Percentiles rank a stretch among this genome's conserved stretches.
phyloP scores from a whole-genome alignment of 768 basidiomycete genomes.

The Epithele typhae region DNA sequence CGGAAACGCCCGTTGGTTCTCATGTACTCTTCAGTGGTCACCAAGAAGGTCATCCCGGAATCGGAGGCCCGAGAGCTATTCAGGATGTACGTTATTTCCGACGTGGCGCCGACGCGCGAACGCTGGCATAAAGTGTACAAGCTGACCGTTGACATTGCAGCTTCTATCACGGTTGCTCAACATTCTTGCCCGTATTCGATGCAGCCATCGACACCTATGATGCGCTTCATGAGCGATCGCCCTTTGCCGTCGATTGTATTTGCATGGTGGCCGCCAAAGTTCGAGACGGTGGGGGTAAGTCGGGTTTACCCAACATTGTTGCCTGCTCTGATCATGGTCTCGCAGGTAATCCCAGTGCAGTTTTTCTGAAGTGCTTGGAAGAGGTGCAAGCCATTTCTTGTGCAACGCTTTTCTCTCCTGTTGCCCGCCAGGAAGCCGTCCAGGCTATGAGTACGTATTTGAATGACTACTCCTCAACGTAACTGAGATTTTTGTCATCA shows the following conservation, averaged over 20 bases:
- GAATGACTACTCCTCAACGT: not conserved
- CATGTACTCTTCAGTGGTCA: conserved; percentile 54
- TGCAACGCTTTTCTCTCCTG: conserved; percentile 83
- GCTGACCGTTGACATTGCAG: conserved; percentile 35
- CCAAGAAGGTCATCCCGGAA: conserved; percentile 77
- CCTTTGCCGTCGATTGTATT: conserved; percentile 89
- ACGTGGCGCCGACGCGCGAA: conserved; percentile 8
- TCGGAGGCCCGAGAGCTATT: conserved; percentile 84
- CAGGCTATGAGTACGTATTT: conserved; percentile 81
- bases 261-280: conserved; percentile 92
- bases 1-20: conserved; percentile 4
- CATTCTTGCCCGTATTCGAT: conserved; percentile 88
- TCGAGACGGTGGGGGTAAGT: conserved; percentile 81
- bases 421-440: conserved; percentile 79
- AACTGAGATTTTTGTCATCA: conserved; percentile 25
- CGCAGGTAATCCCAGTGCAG: conserved; percentile 69
- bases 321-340: not conserved
- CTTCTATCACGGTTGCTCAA: conserved; percentile 91
- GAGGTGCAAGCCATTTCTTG: conserved; percentile 85
- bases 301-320: not conserved
- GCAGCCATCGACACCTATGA: conserved; percentile 80
- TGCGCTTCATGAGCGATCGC: conserved; percentile 80
- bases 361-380: conserved; percentile 66
- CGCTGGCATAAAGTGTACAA: not conserved
- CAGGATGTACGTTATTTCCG: conserved; percentile 57